Evolutionary conservation across 1,139 yeast genomes (phyloP), one percentile per base, ranked within the genome.

Genomic region (Torulaspora pretoriensis): DNA sequence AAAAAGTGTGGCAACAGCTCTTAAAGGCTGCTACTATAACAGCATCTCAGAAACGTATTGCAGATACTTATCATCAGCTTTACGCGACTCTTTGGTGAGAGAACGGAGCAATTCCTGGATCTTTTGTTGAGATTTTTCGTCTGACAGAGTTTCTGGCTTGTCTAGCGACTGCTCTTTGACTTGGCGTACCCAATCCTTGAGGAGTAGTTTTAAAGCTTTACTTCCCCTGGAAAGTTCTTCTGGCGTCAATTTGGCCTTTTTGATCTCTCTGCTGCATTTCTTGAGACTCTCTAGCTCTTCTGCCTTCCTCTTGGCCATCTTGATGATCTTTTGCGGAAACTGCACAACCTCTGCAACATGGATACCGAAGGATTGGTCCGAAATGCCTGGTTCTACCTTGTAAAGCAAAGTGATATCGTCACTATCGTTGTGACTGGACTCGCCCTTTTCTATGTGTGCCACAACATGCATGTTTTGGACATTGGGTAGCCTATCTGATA

Each of bases 271-370:
- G 30, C 64, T 68, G 38, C 69, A 74, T 19, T 69, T 70, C 32
- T 74, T 78, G 35, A 79, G 73, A 47, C 81, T 88, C 60, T 89
- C 97, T 46, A 92, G 72, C 60, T 92, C 97, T 5, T 77, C 72
- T 0, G 97, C 96, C 63, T 90, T 90, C 51, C 97, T 77, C 61
- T 92, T 92, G 3, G 98, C 96, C 97, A 92, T 92, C 46, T 79
- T 77, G 41, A 92, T 80, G 39, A 92, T 92, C 63, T 90, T 90
- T 24, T 72, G 70, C 1, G 98, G 98, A 64, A 92, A 92, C 54
- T 86, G 83, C 28, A 92, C 97, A 37, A 90, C 80, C 65, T 92
- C 97, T 0, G 98, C 97, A 33, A 92, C 98, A 64, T 92, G 96
- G 39, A 92, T 89, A 67, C 98, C 98, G 68, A 92, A 92, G 0